Conservation (phyloP, 257 asterid species). For the Plantago ovata region DNA sequence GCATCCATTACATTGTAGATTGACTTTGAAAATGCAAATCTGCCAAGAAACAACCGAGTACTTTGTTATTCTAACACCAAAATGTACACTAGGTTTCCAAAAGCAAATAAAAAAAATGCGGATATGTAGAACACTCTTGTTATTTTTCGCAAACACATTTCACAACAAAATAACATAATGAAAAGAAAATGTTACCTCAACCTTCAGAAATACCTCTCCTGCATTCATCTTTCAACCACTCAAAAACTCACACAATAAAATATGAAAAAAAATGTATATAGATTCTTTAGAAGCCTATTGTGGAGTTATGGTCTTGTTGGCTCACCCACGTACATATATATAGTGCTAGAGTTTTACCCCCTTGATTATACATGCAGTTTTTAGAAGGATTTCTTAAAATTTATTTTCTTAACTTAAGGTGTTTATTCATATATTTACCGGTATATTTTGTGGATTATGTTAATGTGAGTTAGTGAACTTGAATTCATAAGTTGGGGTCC, state of each 20-base stretch:
- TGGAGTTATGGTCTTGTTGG: constrained; percentile 23
- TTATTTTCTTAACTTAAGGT: too few relatives aligned
- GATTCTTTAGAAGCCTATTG: constrained; percentile 18
- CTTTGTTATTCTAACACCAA: constrained; percentile 25
- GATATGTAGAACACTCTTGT: constrained; percentile 3
- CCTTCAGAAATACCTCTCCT: constrained; percentile 82
- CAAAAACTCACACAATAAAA: too few relatives aligned
- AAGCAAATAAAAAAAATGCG: constrained; percentile 25
- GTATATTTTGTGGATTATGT: too few relatives aligned
- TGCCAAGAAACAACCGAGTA: constrained; percentile 52
- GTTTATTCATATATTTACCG: too few relatives aligned
- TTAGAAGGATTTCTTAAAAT: too few relatives aligned
- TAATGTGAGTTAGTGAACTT: too few relatives aligned
- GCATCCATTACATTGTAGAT: constrained; percentile 91
- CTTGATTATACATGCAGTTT: too few relatives aligned
- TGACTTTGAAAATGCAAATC: constrained; percentile 91
- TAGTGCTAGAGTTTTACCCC: too few relatives aligned
- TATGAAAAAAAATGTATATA: constrained; percentile 52
- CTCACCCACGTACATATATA: constrained; percentile 37
- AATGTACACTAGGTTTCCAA: background rate
- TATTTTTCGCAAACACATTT: background rate
- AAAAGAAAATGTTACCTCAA: constrained; percentile 74
- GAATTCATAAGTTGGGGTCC: too few relatives aligned
- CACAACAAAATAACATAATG: constrained; percentile 10
- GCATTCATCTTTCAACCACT: constrained; percentile 51